A percentile compares a stretch with the other conserved stretches of the same genome.
Conservation (phyloP, 169 alveolate genomes). For the Plasmodium knowlesi region DNA sequence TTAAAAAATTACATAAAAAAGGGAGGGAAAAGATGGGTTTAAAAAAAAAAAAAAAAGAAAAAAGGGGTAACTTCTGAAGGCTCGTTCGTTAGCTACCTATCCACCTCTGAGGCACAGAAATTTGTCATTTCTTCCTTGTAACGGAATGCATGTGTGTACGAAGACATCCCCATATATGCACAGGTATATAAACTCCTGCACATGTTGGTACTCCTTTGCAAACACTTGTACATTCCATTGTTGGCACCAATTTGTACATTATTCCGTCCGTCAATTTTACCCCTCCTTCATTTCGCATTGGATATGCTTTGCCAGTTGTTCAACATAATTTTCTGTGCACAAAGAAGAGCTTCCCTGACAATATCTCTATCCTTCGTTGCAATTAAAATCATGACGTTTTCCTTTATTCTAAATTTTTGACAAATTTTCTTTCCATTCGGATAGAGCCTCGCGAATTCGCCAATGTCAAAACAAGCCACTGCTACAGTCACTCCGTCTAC, state of each 20-base stretch:
- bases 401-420: constrained; percentile 88
- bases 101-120: not conserved
- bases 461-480: constrained; percentile 92
- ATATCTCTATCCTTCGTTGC: constrained; percentile 89
- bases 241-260: not conserved
- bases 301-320: constrained; percentile 87
- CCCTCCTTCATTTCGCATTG: constrained; percentile 13
- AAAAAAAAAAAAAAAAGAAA: constrained; percentile 1
- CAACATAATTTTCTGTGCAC: constrained; percentile 92
- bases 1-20: constrained; percentile 6
- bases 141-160: not conserved
- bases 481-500: constrained; percentile 87
- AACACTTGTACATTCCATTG: not conserved
- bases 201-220: not conserved
- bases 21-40: not conserved
- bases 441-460: constrained; percentile 91
- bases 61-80: not conserved
- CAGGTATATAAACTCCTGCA: not conserved
- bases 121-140: not conserved
- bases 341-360: constrained; percentile 89
- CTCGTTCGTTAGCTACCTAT: not conserved
- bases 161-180: not conserved
- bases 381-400: constrained; percentile 86
- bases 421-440: constrained; percentile 90
- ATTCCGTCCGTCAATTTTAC: not conserved